Base-by-base conservation (phyloP, 306 rosid species). In the Citrullus colocynthis region DNA sequence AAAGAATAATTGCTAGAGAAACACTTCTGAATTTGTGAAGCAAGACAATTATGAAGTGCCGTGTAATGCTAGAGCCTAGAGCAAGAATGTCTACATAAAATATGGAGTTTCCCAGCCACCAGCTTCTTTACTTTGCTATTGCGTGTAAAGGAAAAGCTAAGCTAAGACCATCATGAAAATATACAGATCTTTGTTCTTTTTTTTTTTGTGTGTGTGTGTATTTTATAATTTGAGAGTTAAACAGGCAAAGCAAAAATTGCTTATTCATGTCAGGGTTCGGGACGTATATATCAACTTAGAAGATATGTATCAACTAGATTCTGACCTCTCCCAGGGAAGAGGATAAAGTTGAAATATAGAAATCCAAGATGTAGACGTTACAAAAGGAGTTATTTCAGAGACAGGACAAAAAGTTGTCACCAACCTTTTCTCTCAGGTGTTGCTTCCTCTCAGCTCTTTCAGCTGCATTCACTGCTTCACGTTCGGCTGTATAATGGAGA, bases 391-490 rank as follows among this genome's bases (percentile, higher is more conserved):
- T 9, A 71, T 24, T 4, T 39, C 57, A 59, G 55, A 57, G 39
- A 52, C 9, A 24, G 36, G 11, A 65, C 30, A 21, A 49, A 9
- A 39, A 54, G 6, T 58, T 17, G 37, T 32, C 52, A 86, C 89
- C 84, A 81, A 91, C 98, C 63, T 94, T 94, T 56, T 94, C 97
- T 84, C 98, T 88, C 87, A 91, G 83, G 16, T 80, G 89, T 49
- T 78, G 89, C 36, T 94, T 94, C 79, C 98, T 90, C 88, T 94
- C 98, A 12, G 96, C 95, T 85, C 96, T 85, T 89, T 94, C 98
- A 7, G 96, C 97, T 58, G 97, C 97, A 88, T 86, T 87, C 62
- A 94, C 96, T 2, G 97, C 91, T 87, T 94, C 98, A 54, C 96
- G 82, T 83, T 94, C 98, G 24, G 96, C 98, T 94, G 90, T 62